Conservation (phyloP, 495 filamentous ascomycete genomes). For the Penicillium soppii region DNA sequence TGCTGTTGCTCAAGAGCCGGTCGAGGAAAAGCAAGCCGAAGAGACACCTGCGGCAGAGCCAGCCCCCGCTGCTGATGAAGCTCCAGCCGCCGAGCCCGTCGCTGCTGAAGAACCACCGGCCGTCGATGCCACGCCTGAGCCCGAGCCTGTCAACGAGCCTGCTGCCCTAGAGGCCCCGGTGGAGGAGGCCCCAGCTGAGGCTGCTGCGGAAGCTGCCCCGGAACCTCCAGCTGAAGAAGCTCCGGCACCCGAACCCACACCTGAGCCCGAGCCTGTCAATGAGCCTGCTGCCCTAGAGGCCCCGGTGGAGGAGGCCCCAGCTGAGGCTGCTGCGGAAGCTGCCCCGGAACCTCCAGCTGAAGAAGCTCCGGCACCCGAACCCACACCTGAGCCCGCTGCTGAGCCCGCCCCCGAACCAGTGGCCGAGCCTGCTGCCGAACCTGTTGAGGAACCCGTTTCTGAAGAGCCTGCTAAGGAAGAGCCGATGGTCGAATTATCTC, state of each 20-base stretch:
- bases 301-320: constrained; percentile 7
- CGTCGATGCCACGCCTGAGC: constrained; percentile 3
- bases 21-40: no score
- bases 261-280: constrained; percentile 5
- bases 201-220: constrained; percentile 5
- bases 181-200: constrained; percentile 7
- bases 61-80: constrained; percentile 11
- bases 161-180: not conserved
- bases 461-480: not conserved
- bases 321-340: constrained; percentile 3
- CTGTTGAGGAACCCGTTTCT: not conserved
- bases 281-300: constrained; percentile 8
- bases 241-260: not conserved
- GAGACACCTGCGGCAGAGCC: not conserved
- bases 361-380: constrained; percentile 6
- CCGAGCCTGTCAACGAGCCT: constrained; percentile 7
- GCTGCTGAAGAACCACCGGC: not conserved
- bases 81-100: constrained; percentile 4
- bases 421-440: not conserved
- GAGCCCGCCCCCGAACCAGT: not conserved
- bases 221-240: constrained; percentile 6
- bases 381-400: not conserved
- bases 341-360: constrained; percentile 8
- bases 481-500: not conserved
- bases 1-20: constrained; percentile 10